A percentile compares a stretch with the other conserved stretches of the same genome.
These are phyloP conservation scores for Claviceps sp. DNA, from an alignment of 2,329 filamentous ascomycete species.

Conservation along the genomic window DNA sequence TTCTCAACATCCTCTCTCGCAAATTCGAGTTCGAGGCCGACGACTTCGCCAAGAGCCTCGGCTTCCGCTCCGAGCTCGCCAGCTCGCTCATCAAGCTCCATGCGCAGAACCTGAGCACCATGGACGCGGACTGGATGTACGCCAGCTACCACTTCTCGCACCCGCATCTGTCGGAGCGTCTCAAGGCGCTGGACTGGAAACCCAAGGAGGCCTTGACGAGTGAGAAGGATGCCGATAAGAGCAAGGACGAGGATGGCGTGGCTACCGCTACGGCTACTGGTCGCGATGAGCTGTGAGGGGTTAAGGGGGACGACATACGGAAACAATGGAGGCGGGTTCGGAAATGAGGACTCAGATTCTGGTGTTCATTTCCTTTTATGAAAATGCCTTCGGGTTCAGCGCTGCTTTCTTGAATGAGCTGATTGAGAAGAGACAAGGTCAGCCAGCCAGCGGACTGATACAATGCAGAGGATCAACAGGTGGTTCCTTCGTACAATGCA, in stretches of 20 bases:
- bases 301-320: neutral
- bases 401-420: too few relatives aligned
- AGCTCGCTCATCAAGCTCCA: conserved; percentile 90
- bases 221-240: conserved; percentile 25
- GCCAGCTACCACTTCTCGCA: conserved; percentile 98
- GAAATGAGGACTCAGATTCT: too few relatives aligned
- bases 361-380: too few relatives aligned
- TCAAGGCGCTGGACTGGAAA: conserved; percentile 83
- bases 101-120: conserved; percentile 93
- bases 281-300: conserved; percentile 50
- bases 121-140: conserved; percentile 98
- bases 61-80: conserved; percentile 73
- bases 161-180: conserved; percentile 84
- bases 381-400: too few relatives aligned
- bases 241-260: conserved; percentile 29
- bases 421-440: too few relatives aligned
- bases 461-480: too few relatives aligned
- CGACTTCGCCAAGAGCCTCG: conserved; percentile 71
- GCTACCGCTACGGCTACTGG: conserved; percentile 60
- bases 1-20: conserved; percentile 91
- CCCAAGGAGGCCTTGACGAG: conserved; percentile 36
- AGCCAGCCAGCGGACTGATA: too few relatives aligned
- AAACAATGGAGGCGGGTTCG: neutral
- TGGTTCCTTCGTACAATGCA: too few relatives aligned
- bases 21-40: conserved; percentile 96